phyloP scores from a whole-genome alignment of 2,329 filamentous ascomycete genomes.

The Raffaelea ambrosiae region DNA sequence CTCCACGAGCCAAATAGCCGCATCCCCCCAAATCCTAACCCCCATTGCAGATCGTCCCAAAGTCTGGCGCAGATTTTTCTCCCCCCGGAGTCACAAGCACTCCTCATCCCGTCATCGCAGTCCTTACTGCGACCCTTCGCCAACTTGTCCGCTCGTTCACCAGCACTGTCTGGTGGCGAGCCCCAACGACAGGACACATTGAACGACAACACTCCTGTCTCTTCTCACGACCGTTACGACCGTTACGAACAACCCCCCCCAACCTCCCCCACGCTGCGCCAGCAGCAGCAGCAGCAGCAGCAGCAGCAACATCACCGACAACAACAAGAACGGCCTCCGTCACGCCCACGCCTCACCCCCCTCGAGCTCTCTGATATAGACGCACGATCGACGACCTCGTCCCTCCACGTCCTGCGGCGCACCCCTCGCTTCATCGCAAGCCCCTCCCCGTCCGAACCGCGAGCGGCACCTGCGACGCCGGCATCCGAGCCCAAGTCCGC shows the following conservation, averaged over 20 bases:
- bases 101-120: not conserved
- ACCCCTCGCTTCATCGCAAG: slow-evolving; percentile 41
- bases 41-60: not conserved
- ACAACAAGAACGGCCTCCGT: no score
- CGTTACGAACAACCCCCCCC: slow-evolving; percentile 35
- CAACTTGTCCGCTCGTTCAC: slow-evolving; percentile 11
- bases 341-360: slow-evolving; percentile 23
- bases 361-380: slow-evolving; percentile 14
- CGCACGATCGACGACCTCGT: slow-evolving; percentile 37
- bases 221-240: slow-evolving; percentile 46
- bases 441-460: slow-evolving; percentile 25
- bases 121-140: slow-evolving; percentile 7
- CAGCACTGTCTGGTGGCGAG: slow-evolving; percentile 12
- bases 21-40: not conserved
- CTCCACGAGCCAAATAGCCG: no score
- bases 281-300: no score
- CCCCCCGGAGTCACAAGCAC: not conserved
- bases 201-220: slow-evolving; percentile 6
- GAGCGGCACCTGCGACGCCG: slow-evolving; percentile 15
- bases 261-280: slow-evolving; percentile 26
- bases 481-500: not conserved
- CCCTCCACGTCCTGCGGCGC: slow-evolving; percentile 39
- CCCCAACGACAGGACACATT: slow-evolving; percentile 8
- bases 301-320: no score
- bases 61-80: not conserved